Percentiles rank a stretch among this genome's conserved stretches.
phyloP scores from a whole-genome alignment of 2,329 filamentous ascomycete genomes.

The Sporothrix mexicana region DNA sequence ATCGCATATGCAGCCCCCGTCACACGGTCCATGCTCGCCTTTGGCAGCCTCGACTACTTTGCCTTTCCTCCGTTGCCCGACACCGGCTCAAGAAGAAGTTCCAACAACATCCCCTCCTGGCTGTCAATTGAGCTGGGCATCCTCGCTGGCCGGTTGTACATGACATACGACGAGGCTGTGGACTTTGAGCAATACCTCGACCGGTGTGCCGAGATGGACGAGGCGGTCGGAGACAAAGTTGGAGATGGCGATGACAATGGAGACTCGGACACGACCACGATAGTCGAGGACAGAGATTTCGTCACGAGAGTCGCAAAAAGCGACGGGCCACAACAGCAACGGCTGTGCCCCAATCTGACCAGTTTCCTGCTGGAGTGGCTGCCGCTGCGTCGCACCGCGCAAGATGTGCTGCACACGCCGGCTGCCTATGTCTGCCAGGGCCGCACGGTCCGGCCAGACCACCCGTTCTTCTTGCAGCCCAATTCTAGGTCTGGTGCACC shows the following conservation, averaged over 20 bases:
- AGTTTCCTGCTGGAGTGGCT: slow-evolving; percentile 64
- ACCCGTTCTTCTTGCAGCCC: slow-evolving; percentile 57
- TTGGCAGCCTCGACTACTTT: slow-evolving; percentile 61
- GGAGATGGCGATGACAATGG: too few species aligned
- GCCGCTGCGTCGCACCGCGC: slow-evolving; percentile 57
- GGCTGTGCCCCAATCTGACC: slow-evolving; percentile 46
- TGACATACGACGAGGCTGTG: slow-evolving; percentile 56
- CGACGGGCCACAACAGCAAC: too few species aligned
- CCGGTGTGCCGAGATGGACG: slow-evolving; percentile 42
- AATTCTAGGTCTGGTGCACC: too few species aligned
- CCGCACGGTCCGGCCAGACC: slow-evolving; percentile 53
- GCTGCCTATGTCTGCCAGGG: slow-evolving; percentile 64
- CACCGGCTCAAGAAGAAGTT: too few species aligned
- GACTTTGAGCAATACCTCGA: slow-evolving; percentile 46
- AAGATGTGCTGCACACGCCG: slow-evolving; percentile 63
- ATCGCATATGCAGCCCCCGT: slow-evolving; percentile 63
- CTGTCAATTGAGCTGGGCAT: slow-evolving; percentile 64
- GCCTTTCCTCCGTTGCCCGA: slow-evolving; percentile 54
- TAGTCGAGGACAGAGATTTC: too few species aligned
- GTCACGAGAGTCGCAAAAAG: too few species aligned
- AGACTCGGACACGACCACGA: too few species aligned
- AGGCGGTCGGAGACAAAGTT: too few species aligned
- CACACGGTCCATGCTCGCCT: slow-evolving; percentile 64
- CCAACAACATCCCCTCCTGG: slow-evolving; percentile 57
- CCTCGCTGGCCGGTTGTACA: slow-evolving; percentile 65